These are phyloP conservation scores for Penicilliopsis zonata DNA, from an alignment of 495 filamentous ascomycete genomes.

Conservation along the genomic window DNA sequence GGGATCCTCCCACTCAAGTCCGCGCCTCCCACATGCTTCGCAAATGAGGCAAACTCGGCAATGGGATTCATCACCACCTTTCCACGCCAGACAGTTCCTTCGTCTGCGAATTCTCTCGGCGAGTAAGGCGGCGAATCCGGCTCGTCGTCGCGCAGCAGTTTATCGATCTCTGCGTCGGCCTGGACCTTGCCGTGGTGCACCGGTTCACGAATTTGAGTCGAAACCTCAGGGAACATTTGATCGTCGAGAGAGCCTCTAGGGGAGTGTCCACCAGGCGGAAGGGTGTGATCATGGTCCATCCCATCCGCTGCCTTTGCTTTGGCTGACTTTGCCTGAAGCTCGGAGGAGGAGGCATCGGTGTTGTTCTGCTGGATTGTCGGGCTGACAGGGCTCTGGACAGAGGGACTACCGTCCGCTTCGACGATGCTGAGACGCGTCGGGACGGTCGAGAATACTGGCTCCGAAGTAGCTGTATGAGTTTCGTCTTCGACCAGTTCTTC, in stretches of 20 bases:
- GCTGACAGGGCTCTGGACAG: slow-evolving; percentile 21
- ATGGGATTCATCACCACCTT: slow-evolving; percentile 64
- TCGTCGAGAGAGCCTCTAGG: slow-evolving; percentile 27
- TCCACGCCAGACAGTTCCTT: slow-evolving; percentile 67
- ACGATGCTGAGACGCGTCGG: slow-evolving; percentile 23
- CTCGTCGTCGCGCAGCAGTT: slow-evolving; percentile 72
- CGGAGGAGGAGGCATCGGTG: slow-evolving; percentile 9
- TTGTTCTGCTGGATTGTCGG: slow-evolving; percentile 15
- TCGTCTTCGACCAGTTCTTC: slow-evolving; percentile 80
- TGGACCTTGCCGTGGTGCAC: slow-evolving; percentile 32
- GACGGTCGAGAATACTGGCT: slow-evolving; percentile 36
- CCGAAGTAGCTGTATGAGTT: slow-evolving; percentile 26
- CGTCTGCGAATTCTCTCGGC: slow-evolving; percentile 57
- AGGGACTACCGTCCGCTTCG: slow-evolving; percentile 25
- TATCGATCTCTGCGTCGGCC: slow-evolving; percentile 84
- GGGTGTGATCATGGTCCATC: slow-evolving; percentile 11
- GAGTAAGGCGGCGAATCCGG: slow-evolving; percentile 79
- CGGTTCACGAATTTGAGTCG: slow-evolving; percentile 28
- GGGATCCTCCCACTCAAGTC: slow-evolving; percentile 47
- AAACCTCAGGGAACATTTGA: slow-evolving; percentile 32
- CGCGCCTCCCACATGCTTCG: slow-evolving; percentile 72
- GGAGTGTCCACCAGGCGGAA: slow-evolving; percentile 14
- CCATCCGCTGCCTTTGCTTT: slow-evolving; percentile 27
- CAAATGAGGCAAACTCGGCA: slow-evolving; percentile 60
- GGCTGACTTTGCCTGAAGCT: slow-evolving; percentile 29